Evolutionary conservation across 225 moss, liverwort and hornwort genomes (phyloP).

Genomic region (Bryoerythrophyllum caledonicum): DNA sequence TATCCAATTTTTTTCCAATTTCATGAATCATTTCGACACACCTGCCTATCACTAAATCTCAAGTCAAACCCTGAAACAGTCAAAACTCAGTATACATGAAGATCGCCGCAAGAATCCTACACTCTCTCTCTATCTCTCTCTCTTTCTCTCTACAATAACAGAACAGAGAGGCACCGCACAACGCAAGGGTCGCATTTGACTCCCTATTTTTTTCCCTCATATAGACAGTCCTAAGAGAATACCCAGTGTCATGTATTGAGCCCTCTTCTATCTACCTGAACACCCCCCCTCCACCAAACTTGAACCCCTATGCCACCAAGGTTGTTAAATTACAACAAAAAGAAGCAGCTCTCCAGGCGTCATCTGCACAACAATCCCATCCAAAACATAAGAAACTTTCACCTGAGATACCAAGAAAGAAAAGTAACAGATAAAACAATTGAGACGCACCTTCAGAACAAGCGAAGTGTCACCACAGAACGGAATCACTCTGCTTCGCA

Average conservation of each 20-base stretch:
- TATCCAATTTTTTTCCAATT: background rate
- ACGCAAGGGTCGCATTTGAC: background rate
- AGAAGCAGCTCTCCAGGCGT: constrained; percentile 7
- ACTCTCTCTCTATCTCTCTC: constrained; percentile 3
- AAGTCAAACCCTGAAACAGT: constrained; percentile 8
- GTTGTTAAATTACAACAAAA: constrained; percentile 17
- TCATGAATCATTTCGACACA: constrained; percentile 2
- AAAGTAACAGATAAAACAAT: background rate
- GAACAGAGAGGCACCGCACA: background rate
- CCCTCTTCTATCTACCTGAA: background rate
- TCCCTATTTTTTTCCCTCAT: background rate
- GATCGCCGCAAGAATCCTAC: constrained; percentile 17
- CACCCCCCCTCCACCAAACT: constrained; percentile 9
- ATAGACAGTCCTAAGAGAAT: background rate
- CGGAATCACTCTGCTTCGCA: background rate
- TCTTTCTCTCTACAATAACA: background rate
- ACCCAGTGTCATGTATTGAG: background rate
- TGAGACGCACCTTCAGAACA: background rate
- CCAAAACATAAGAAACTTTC: background rate
- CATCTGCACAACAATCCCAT: constrained; percentile 15
- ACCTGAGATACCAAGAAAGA: background rate
- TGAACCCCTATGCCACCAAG: constrained; percentile 12
- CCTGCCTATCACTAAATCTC: background rate
- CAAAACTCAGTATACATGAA: constrained; percentile 13
- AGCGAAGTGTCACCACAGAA: background rate